phyloP scores from a whole-genome alignment of 257 asterid species.

The Jacaranda mimosifolia region DNA sequence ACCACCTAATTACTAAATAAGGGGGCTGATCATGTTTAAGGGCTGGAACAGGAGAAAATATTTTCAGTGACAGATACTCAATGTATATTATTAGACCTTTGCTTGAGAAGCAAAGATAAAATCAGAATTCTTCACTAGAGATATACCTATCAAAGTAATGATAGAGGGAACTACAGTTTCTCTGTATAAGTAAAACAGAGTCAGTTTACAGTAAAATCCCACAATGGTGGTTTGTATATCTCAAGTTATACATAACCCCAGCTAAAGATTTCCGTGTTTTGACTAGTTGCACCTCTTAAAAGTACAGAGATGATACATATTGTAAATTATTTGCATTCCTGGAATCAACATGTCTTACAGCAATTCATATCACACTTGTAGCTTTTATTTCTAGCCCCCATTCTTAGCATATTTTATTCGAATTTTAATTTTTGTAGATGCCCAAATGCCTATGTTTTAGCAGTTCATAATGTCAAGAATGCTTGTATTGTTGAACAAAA shows the following conservation, averaged over 20 bases:
- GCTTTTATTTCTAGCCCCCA: no score
- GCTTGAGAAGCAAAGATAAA: no score
- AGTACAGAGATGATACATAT: background rate
- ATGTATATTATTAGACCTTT: no score
- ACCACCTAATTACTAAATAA: conserved; percentile 17
- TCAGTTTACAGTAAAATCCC: background rate
- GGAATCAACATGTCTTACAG: no score
- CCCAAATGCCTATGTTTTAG: background rate
- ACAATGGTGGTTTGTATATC: background rate
- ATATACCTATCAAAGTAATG: background rate
- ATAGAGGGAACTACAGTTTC: background rate
- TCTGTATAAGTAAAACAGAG: background rate
- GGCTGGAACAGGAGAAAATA: background rate
- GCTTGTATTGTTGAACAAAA: background rate
- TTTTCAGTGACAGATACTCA: background rate
- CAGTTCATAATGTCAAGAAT: conserved; percentile 24
- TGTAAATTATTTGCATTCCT: background rate
- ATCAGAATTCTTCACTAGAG: background rate
- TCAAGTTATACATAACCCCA: conserved; percentile 7
- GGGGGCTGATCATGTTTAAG: background rate
- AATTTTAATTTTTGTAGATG: background rate
- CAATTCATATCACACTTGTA: no score
- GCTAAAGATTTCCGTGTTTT: background rate
- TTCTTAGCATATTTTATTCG: background rate
- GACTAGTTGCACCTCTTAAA: background rate